phyloP scores from a whole-genome alignment of 108 stramenopile species.

The Discostella pseudostelligera region DNA sequence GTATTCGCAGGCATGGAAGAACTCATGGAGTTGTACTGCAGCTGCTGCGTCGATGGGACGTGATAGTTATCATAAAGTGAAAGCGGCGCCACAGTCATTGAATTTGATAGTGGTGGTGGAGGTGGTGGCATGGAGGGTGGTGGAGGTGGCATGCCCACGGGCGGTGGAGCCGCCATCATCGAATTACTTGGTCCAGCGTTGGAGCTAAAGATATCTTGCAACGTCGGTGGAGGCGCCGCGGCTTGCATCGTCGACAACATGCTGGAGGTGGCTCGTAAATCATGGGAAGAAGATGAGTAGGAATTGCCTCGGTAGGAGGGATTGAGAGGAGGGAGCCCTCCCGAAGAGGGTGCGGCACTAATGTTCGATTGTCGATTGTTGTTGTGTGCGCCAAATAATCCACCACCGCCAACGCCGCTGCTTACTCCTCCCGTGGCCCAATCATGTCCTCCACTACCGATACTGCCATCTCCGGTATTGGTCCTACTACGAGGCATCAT shows the following conservation, averaged over 20 bases:
- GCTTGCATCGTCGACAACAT: slow-evolving; percentile 28
- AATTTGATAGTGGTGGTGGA: slow-evolving; percentile 25
- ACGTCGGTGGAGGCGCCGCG: slow-evolving; percentile 38
- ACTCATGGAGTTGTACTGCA: slow-evolving; percentile 3
- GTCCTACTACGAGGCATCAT: slow-evolving; percentile 18
- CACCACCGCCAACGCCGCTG: neutral
- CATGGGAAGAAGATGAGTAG: neutral
- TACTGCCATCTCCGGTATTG: slow-evolving; percentile 22
- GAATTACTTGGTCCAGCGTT: slow-evolving; percentile 2
- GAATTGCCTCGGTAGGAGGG: neutral
- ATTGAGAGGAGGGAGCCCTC: slow-evolving; percentile 10
- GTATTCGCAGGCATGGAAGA: neutral
- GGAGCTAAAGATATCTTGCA: slow-evolving; percentile 37
- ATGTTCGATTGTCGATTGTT: neutral
- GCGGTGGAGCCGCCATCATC: slow-evolving; percentile 7
- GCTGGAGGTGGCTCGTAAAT: slow-evolving; percentile 9
- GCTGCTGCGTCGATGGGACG: slow-evolving; percentile 1
- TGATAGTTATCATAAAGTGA: slow-evolving; percentile 34
- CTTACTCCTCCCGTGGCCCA: slow-evolving; percentile 7
- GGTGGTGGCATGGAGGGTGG: slow-evolving; percentile 46
- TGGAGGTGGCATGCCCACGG: slow-evolving; percentile 38
- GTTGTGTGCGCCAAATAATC: neutral
- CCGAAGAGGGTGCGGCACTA: slow-evolving; percentile 20
- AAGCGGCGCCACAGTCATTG: slow-evolving; percentile 14
- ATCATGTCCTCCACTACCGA: slow-evolving; percentile 3